These are phyloP conservation scores for Leccinellum luteum DNA, from an alignment of 768 basidiomycete genomes.

Conservation along the genomic window DNA sequence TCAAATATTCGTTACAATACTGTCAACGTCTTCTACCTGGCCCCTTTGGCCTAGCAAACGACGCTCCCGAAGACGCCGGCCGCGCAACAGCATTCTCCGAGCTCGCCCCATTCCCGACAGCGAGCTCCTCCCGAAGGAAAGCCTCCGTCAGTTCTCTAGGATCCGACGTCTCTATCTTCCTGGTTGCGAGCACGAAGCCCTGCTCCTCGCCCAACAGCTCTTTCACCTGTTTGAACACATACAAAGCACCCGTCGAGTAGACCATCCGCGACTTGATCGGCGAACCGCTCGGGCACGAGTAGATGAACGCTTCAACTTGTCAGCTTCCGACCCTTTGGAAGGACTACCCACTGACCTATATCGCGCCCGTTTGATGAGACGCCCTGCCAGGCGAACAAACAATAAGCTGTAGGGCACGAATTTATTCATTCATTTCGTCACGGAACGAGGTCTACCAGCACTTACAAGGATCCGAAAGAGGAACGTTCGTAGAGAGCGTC, in stretches of 20 bases:
- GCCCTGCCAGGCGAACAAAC: slow-evolving; percentile 66
- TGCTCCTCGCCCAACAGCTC: slow-evolving; percentile 44
- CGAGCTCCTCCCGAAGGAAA: slow-evolving; percentile 60
- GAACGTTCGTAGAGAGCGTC: slow-evolving; percentile 48
- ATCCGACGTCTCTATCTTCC: slow-evolving; percentile 83
- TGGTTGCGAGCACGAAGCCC: slow-evolving; percentile 41
- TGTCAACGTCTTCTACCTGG: slow-evolving; percentile 54
- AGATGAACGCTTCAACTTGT: slow-evolving; percentile 71
- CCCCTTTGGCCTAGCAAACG: slow-evolving; percentile 70
- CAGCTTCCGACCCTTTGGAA: background rate
- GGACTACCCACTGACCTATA: slow-evolving; percentile 46
- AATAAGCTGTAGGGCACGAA: slow-evolving; percentile 42
- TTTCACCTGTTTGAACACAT: slow-evolving; percentile 57
- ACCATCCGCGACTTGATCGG: slow-evolving; percentile 88
- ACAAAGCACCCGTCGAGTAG: slow-evolving; percentile 69
- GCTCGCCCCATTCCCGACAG: slow-evolving; percentile 21
- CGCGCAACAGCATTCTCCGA: slow-evolving; percentile 10
- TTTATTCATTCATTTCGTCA: background rate
- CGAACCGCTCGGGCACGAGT: slow-evolving; percentile 81
- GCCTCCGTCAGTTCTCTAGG: slow-evolving; percentile 66
- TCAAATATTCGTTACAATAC: background rate
- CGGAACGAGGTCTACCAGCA: background rate
- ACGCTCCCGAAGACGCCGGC: slow-evolving; percentile 31
- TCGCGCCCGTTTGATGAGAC: slow-evolving; percentile 46
- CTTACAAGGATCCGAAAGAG: slow-evolving; percentile 56